These are phyloP conservation scores for Paramecium bursaria DNA, from an alignment of 73 alveolate genomes.

Conservation along the genomic window DNA sequence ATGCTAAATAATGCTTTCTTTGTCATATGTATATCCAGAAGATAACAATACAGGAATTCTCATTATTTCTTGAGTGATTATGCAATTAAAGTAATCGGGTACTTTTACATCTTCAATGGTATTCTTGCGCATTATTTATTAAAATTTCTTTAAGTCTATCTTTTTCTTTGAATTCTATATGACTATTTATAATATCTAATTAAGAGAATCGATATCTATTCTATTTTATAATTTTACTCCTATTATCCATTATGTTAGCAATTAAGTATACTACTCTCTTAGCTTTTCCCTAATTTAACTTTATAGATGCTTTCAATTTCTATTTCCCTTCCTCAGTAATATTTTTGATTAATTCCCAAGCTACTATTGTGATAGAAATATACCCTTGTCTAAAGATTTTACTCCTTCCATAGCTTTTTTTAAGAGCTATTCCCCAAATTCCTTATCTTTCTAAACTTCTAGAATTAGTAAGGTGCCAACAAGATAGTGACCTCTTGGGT, in stretches of 20 bases:
- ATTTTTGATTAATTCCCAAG: background rate
- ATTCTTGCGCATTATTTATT: background rate
- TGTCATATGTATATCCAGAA: conserved; percentile 42
- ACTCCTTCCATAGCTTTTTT: conserved; percentile 9
- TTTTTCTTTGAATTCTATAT: background rate
- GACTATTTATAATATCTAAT: background rate
- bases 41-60: conserved; percentile 7
- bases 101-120: background rate
- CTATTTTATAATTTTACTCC: background rate
- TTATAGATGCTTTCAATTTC: conserved; percentile 26
- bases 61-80: conserved; percentile 28
- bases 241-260: conserved; percentile 3
- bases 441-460: conserved; percentile 28
- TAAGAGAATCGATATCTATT: background rate
- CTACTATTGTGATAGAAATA: background rate
- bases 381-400: background rate
- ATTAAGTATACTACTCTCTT: conserved; percentile 14
- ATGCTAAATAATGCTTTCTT: background rate
- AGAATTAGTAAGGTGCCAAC: conserved; percentile 16
- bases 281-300: conserved; percentile 38
- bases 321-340: conserved; percentile 6
- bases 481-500: conserved; percentile 24
- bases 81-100: conserved; percentile 22
- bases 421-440: background rate
- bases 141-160: background rate